These are phyloP conservation scores for Pseudocohnilembus persalinus DNA, from an alignment of 169 alveolate species.

Conservation along the genomic window DNA sequence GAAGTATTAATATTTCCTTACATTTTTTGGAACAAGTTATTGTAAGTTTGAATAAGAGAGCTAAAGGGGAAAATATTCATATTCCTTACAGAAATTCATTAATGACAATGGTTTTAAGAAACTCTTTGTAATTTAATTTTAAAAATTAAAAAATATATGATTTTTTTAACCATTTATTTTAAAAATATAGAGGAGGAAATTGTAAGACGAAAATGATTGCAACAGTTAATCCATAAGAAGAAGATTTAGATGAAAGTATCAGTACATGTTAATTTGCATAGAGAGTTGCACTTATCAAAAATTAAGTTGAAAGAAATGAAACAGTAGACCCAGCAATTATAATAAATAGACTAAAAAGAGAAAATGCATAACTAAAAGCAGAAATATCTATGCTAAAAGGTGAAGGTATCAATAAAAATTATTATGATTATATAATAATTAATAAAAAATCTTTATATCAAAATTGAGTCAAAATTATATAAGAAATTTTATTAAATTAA, in stretches of 20 bases:
- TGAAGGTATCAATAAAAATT: conserved; percentile 24
- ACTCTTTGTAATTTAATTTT: conserved; percentile 63
- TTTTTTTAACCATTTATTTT: too few species aligned
- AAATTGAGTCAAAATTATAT: too few species aligned
- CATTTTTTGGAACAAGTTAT: conserved; percentile 90
- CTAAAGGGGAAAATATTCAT: conserved; percentile 77
- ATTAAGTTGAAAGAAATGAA: conserved; percentile 86
- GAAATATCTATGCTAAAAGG: conserved; percentile 83
- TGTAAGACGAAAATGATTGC: conserved; percentile 92
- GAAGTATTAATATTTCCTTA: conserved; percentile 86
- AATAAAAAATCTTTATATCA: too few species aligned
- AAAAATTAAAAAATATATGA: too few species aligned
- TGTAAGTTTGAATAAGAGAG: conserved; percentile 77
- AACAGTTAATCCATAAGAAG: conserved; percentile 81
- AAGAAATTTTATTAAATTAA: too few species aligned
- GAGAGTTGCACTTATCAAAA: conserved; percentile 86
- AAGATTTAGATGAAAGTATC: conserved; percentile 80
- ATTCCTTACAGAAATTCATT: conserved; percentile 93
- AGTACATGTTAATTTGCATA: conserved; percentile 90
- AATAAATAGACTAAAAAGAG: conserved; percentile 84
- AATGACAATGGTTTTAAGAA: conserved; percentile 93
- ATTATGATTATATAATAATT: not conserved
- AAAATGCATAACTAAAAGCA: conserved; percentile 84
- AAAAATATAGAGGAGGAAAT: conserved; percentile 85
- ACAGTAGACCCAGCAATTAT: conserved; percentile 86